Percentiles rank a stretch among this genome's conserved stretches.
Evolutionary conservation across 2,329 filamentous ascomycete genomes (phyloP).

Genomic region (Colletotrichum plurivorum): DNA sequence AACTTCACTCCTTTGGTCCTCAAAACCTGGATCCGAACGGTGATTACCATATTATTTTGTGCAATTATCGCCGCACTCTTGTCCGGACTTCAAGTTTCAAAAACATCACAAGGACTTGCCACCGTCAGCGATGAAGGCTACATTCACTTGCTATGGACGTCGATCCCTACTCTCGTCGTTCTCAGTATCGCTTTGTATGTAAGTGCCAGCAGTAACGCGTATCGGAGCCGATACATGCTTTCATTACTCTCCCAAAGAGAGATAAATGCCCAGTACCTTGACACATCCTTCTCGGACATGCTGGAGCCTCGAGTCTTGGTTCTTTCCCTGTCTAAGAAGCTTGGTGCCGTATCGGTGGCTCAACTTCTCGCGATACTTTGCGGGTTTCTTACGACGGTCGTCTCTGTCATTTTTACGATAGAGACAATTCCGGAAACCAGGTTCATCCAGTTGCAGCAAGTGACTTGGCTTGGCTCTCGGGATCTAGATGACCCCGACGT

Average conservation of each 20-base stretch:
- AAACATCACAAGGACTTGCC: background rate
- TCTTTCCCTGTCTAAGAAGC: background rate
- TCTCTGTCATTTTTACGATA: background rate
- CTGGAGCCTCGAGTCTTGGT: background rate
- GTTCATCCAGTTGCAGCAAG: background rate
- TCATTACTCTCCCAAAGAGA: background rate
- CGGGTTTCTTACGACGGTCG: background rate
- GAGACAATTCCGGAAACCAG: background rate
- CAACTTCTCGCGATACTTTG: background rate
- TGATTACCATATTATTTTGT: background rate
- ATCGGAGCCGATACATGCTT: background rate
- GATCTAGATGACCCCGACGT: background rate
- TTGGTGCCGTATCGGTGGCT: background rate
- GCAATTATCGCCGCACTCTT: background rate
- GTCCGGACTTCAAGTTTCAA: background rate
- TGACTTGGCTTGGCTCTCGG: background rate
- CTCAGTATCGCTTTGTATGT: slow-evolving; percentile 4
- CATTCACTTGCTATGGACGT: slow-evolving; percentile 10
- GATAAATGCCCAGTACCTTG: background rate
- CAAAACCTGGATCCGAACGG: background rate
- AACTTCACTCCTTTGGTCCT: slow-evolving; percentile 1
- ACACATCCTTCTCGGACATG: background rate
- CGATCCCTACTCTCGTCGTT: slow-evolving; percentile 1
- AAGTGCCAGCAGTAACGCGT: background rate
- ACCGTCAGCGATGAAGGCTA: background rate